phyloP scores from a whole-genome alignment of 179 eudicot genomes.

The Spergularia azorica region DNA sequence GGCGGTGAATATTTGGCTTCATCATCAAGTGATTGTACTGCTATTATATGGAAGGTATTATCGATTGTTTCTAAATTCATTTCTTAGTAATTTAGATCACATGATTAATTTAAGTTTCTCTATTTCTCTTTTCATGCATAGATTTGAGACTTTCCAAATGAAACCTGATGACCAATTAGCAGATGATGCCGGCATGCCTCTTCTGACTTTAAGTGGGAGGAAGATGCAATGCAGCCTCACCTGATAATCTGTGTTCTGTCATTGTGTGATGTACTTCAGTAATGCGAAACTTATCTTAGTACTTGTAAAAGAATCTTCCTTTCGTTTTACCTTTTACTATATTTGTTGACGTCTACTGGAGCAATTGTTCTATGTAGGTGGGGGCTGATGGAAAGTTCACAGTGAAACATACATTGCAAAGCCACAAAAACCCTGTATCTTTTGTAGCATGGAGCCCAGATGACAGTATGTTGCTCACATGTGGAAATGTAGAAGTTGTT shows the following conservation, averaged over 20 bases:
- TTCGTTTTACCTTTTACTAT: constrained; percentile 4
- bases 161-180: constrained; percentile 23
- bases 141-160: constrained; percentile 27
- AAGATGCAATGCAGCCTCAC: constrained; percentile 34
- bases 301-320: constrained; percentile 8
- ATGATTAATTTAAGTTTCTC: constrained; percentile 17
- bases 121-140: constrained; percentile 21
- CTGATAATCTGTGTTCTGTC: constrained; percentile 14
- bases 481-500: constrained; percentile 83
- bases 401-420: constrained; percentile 54
- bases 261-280: not conserved
- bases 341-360: constrained; percentile 10
- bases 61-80: not conserved
- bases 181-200: constrained; percentile 33
- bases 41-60: constrained; percentile 91
- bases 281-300: constrained; percentile 2
- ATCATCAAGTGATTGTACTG: constrained; percentile 85
- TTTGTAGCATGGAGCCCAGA: constrained; percentile 97
- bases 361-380: constrained; percentile 47
- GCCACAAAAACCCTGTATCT: constrained; percentile 83
- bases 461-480: constrained; percentile 85
- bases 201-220: constrained; percentile 27
- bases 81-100: constrained; percentile 10
- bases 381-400: constrained; percentile 51
- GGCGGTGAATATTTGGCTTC: constrained; percentile 85